A percentile compares a stretch with the other conserved stretches of the same genome.
phyloP scores from a whole-genome alignment of 306 rosid species.

The Glycine soja region DNA sequence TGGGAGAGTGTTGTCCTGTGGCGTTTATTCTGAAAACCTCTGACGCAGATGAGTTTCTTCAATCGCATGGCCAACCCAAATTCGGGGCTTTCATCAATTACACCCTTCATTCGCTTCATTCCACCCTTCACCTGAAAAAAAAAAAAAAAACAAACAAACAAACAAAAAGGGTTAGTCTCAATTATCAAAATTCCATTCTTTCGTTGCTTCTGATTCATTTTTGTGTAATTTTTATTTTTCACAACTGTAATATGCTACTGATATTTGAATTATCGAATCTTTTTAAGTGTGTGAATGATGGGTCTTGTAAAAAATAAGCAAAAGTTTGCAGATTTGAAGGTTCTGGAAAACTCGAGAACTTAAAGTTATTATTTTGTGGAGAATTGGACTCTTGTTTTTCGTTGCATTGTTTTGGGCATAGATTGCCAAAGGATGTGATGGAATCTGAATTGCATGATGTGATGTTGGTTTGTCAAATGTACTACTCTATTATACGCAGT shows the following conservation, averaged over 20 bases:
- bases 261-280: neutral
- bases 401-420: too few relatives aligned
- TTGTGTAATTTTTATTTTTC: neutral
- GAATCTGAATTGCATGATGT: slow-evolving; percentile 37
- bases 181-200: neutral
- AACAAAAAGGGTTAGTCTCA: neutral
- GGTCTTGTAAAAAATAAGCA: neutral
- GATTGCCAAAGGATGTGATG: neutral
- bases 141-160: too few relatives aligned
- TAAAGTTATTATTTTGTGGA: neutral
- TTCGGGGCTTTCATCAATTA: neutral
- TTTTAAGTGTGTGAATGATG: neutral
- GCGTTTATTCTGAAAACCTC: slow-evolving; percentile 5
- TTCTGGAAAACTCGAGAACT: neutral
- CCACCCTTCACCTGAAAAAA: slow-evolving; percentile 1
- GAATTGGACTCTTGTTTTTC: slow-evolving; percentile 19
- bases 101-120: neutral
- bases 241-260: neutral
- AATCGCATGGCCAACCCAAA: slow-evolving; percentile 30
- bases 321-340: neutral
- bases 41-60: slow-evolving; percentile 1
- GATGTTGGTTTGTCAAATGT: neutral
- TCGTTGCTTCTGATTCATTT: slow-evolving; percentile 9
- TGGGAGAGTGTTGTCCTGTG: neutral
- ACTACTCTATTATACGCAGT: neutral